Evolutionary conservation across 2,329 filamentous ascomycete genomes (phyloP).

Genomic region (Aquanectria penicillioides): DNA sequence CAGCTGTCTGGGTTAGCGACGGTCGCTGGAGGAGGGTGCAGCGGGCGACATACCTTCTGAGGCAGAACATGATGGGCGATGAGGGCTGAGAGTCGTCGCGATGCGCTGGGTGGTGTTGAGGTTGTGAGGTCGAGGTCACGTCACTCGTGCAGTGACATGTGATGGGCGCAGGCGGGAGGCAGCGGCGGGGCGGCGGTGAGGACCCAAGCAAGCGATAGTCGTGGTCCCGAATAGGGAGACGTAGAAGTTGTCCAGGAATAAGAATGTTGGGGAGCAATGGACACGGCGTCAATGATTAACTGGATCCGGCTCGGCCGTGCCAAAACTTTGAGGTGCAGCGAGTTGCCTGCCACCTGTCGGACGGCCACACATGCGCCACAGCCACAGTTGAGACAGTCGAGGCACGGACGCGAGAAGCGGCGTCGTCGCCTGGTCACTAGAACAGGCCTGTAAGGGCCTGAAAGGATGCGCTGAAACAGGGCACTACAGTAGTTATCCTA

Average conservation of each 20-base stretch:
- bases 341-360: background rate
- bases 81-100: slow-evolving; percentile 9
- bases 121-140: slow-evolving; percentile 17
- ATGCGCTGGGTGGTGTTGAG: slow-evolving; percentile 22
- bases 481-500: too few species aligned
- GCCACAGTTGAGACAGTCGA: background rate
- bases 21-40: slow-evolving; percentile 9
- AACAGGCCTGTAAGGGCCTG: slow-evolving; percentile 4
- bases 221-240: background rate
- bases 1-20: slow-evolving; percentile 63
- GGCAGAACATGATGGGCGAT: slow-evolving; percentile 65
- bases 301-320: background rate
- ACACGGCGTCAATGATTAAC: slow-evolving; percentile 2
- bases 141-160: slow-evolving; percentile 22
- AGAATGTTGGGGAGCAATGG: slow-evolving; percentile 30
- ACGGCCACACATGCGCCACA: slow-evolving; percentile 18
- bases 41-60: slow-evolving; percentile 61
- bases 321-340: slow-evolving; percentile 17
- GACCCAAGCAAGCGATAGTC: background rate
- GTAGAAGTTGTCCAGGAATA: slow-evolving; percentile 17
- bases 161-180: background rate
- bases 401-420: background rate
- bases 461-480: slow-evolving; percentile 9
- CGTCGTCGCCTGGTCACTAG: background rate
- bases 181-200: background rate